These are phyloP conservation scores for Aureobasidium zeae DNA, from an alignment of 2,329 filamentous ascomycete genomes.

Conservation along the genomic window DNA sequence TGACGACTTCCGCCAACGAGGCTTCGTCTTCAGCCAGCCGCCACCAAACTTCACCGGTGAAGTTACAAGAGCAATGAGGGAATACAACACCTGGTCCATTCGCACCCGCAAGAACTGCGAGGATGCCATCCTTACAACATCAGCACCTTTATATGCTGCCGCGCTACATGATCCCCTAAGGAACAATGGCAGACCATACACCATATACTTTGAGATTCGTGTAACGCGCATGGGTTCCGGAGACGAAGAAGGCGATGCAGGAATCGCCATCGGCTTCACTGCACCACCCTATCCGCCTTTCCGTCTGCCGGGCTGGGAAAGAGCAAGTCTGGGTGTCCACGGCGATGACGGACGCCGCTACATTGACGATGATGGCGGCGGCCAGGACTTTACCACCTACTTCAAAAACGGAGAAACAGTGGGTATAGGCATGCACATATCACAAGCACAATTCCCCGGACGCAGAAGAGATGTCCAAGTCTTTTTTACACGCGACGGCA, in stretches of 20 bases:
- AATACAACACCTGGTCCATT: slow-evolving; percentile 32
- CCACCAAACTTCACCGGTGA: slow-evolving; percentile 36
- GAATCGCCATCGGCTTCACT: slow-evolving; percentile 59
- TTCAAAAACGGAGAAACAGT: slow-evolving; percentile 59
- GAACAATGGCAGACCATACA: slow-evolving; percentile 41
- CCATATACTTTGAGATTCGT: slow-evolving; percentile 63
- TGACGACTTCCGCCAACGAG: slow-evolving; percentile 7
- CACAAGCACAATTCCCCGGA: slow-evolving; percentile 21
- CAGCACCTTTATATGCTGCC: slow-evolving; percentile 57
- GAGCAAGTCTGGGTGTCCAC: slow-evolving; percentile 65
- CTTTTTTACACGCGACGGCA: slow-evolving; percentile 64
- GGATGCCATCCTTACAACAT: slow-evolving; percentile 58
- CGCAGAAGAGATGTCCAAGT: slow-evolving; percentile 42
- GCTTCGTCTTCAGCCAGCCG: slow-evolving; percentile 42
- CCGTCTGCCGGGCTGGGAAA: slow-evolving; percentile 72
- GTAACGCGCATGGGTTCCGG: slow-evolving; percentile 35
- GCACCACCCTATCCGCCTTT: slow-evolving; percentile 70
- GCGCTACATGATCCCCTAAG: slow-evolving; percentile 48
- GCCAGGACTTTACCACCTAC: slow-evolving; percentile 55
- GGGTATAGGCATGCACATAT: slow-evolving; percentile 62
- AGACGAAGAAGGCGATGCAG: slow-evolving; percentile 39
- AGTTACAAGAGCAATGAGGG: slow-evolving; percentile 21
- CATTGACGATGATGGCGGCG: slow-evolving; percentile 66
- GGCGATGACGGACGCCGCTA: slow-evolving; percentile 70
- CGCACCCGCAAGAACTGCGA: slow-evolving; percentile 33